These are phyloP conservation scores for Phylloporus arenicola DNA, from an alignment of 768 basidiomycete species.

Conservation along the genomic window DNA sequence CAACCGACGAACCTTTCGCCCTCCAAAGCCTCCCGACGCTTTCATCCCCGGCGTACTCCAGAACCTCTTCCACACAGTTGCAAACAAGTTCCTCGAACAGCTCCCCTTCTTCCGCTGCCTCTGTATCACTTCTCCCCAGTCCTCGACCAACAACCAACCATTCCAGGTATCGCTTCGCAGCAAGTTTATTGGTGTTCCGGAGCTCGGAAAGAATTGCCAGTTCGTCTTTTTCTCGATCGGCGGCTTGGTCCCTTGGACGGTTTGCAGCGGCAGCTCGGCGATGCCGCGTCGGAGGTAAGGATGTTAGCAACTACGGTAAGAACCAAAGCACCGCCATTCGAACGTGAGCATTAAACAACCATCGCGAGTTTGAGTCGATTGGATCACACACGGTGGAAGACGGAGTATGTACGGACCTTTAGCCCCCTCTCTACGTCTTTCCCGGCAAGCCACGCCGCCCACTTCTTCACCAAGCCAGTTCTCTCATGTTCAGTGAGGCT, in stretches of 20 bases:
- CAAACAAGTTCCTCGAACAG: slow-evolving; percentile 65
- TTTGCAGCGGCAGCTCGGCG: slow-evolving; percentile 17
- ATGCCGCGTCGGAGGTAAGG: slow-evolving; percentile 12
- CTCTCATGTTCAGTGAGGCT: slow-evolving; percentile 32
- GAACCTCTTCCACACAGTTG: slow-evolving; percentile 50
- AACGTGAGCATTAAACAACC: not conserved
- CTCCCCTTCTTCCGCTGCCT: slow-evolving; percentile 20
- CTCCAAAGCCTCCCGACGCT: slow-evolving; percentile 58
- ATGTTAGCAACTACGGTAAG: slow-evolving; percentile 18
- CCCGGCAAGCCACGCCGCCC: slow-evolving; percentile 77
- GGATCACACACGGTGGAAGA: not conserved
- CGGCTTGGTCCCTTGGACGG: slow-evolving; percentile 19
- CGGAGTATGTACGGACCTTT: slow-evolving; percentile 40
- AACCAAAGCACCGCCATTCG: not conserved
- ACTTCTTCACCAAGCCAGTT: slow-evolving; percentile 60
- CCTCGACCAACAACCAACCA: slow-evolving; percentile 70
- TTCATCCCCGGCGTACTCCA: slow-evolving; percentile 44
- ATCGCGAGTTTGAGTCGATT: not conserved
- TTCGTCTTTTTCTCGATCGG: slow-evolving; percentile 25
- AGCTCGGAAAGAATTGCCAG: slow-evolving; percentile 27
- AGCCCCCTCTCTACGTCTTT: slow-evolving; percentile 66
- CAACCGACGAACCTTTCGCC: slow-evolving; percentile 50
- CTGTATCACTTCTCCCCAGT: slow-evolving; percentile 21
- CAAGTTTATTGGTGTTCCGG: slow-evolving; percentile 26
- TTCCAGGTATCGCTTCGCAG: slow-evolving; percentile 72